Conservation (phyloP, 495 filamentous ascomycete species). For the Eremomyces bilateralis region DNA sequence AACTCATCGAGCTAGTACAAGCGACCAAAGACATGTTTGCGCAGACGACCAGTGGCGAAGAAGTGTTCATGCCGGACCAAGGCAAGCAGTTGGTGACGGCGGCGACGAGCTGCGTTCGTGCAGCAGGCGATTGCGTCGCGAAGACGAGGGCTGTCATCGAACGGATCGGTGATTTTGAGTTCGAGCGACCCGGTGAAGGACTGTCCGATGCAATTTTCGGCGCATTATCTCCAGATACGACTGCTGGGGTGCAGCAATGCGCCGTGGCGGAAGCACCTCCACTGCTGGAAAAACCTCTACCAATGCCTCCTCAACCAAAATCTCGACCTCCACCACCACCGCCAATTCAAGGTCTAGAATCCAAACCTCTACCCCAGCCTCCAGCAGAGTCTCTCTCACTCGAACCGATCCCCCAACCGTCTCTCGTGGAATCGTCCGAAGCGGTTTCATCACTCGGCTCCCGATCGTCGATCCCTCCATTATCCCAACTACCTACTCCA, state of each 20-base stretch:
- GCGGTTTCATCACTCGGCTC: slow-evolving; percentile 13
- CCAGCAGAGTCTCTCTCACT: slow-evolving; percentile 8
- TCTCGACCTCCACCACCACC: slow-evolving; percentile 8
- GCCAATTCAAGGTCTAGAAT: slow-evolving; percentile 6
- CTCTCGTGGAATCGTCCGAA: slow-evolving; percentile 11
- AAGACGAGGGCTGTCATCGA: slow-evolving; percentile 74
- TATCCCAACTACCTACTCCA: slow-evolving; percentile 15
- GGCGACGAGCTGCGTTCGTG: slow-evolving; percentile 75
- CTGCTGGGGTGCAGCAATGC: not conserved
- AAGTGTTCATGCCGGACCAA: slow-evolving; percentile 59
- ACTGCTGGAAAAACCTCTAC: slow-evolving; percentile 13
- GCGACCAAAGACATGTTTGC: slow-evolving; percentile 59
- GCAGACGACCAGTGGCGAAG: slow-evolving; percentile 41
- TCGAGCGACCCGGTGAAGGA: slow-evolving; percentile 26
- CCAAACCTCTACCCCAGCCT: slow-evolving; percentile 14
- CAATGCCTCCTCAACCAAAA: slow-evolving; percentile 7
- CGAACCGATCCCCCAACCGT: slow-evolving; percentile 2
- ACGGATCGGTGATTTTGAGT: slow-evolving; percentile 82
- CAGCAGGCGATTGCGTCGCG: slow-evolving; percentile 73
- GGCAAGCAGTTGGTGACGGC: slow-evolving; percentile 55
- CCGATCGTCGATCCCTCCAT: slow-evolving; percentile 12
- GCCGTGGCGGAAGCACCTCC: too few relatives aligned
- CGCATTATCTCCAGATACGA: slow-evolving; percentile 1
- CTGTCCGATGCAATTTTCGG: slow-evolving; percentile 15
- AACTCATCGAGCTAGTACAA: slow-evolving; percentile 54